Conservation (phyloP, 2,329 filamentous ascomycete genomes). For the Colletotrichum spinosum region DNA sequence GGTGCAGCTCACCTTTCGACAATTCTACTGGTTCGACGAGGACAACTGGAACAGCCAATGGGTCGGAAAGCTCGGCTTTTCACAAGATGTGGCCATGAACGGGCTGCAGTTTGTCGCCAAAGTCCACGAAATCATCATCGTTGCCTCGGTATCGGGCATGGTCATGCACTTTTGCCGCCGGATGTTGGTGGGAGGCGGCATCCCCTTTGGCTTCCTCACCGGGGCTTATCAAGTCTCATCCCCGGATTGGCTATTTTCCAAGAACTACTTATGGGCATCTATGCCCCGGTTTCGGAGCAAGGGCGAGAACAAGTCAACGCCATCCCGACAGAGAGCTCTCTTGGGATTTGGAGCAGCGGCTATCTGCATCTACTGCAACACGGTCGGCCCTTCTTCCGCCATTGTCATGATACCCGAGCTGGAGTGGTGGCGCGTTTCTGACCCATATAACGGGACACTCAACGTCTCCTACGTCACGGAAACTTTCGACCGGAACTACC, state of each 20-base stretch:
- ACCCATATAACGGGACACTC: neutral
- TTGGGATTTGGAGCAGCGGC: neutral
- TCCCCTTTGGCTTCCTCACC: neutral
- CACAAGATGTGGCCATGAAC: neutral
- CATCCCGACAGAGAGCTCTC: neutral
- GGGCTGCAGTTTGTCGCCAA: neutral
- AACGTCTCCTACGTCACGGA: neutral
- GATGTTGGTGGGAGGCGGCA: neutral
- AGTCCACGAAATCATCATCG: slow-evolving; percentile 2
- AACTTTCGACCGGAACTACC: neutral
- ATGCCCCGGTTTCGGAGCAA: neutral
- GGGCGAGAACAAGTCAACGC: neutral
- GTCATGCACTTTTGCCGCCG: slow-evolving; percentile 5
- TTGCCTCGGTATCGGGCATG: slow-evolving; percentile 1
- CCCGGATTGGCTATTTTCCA: slow-evolving; percentile 1
- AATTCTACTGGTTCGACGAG: slow-evolving; percentile 3
- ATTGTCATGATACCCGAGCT: slow-evolving; percentile 1
- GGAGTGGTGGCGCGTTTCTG: neutral
- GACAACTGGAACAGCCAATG: neutral
- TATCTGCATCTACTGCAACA: neutral
- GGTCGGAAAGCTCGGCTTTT: neutral
- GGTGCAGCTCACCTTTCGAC: neutral
- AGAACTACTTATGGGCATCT: neutral
- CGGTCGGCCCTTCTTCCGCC: slow-evolving; percentile 1
- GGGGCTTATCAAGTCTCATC: neutral